Percentiles rank a stretch among this genome's conserved stretches.
Conservation (phyloP, 192 early-diverging fungal species). For the Thoreauomyces humboldtii region DNA sequence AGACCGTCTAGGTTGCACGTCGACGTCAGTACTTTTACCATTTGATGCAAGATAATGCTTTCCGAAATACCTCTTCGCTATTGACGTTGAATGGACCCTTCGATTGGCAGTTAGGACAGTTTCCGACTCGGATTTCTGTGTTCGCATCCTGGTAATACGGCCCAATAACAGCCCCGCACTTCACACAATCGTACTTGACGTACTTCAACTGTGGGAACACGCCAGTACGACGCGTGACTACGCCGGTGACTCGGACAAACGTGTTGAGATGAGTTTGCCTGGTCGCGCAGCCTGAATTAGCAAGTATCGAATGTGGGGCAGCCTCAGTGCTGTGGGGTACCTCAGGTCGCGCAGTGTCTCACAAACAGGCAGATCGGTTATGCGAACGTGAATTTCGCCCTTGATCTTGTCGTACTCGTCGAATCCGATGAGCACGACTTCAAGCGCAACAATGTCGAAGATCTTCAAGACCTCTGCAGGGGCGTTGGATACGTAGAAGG, state of each 20-base stretch:
- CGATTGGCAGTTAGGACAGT: constrained; percentile 85
- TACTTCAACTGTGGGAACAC: constrained; percentile 98
- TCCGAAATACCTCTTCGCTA: constrained; percentile 73
- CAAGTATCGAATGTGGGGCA: no score
- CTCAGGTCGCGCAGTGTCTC: constrained; percentile 84
- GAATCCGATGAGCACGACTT: constrained; percentile 84
- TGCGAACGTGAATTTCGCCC: constrained; percentile 91
- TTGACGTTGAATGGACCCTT: constrained; percentile 91
- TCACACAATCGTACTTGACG: constrained; percentile 92
- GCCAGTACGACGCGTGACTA: constrained; percentile 88
- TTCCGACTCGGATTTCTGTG: constrained; percentile 77
- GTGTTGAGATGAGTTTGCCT: constrained; percentile 89
- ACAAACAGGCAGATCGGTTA: constrained; percentile 80
- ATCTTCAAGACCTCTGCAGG: constrained; percentile 86
- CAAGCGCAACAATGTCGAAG: constrained; percentile 91
- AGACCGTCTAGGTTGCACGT: constrained; percentile 67
- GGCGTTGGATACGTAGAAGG: constrained; percentile 86
- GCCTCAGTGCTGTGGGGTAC: constrained; percentile 11
- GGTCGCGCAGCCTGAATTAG: neutral
- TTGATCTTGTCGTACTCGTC: constrained; percentile 89
- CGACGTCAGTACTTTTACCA: neutral
- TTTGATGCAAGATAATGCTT: neutral
- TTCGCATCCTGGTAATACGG: constrained; percentile 93
- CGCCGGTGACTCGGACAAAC: constrained; percentile 85
- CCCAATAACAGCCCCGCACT: constrained; percentile 87